phyloP scores from a whole-genome alignment of 805 yeast genomes.

The Myxozyma melibiosi region DNA sequence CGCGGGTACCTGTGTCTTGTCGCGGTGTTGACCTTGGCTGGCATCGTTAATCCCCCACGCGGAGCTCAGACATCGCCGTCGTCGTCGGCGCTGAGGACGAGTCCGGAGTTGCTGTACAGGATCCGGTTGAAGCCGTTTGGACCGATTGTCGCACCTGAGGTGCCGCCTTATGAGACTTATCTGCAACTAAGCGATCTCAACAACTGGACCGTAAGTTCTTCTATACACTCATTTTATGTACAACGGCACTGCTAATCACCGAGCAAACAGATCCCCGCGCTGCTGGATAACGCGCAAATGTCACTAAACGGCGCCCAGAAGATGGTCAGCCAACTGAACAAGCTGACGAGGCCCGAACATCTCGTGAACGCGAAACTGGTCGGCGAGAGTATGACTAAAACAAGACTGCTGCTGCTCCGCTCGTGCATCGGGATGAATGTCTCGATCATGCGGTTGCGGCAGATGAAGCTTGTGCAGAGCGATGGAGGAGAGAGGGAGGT shows the following conservation, averaged over 20 bases:
- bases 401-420: conserved; percentile 1
- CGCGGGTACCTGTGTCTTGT: conserved; percentile 16
- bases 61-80: too few relatives aligned
- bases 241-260: neutral
- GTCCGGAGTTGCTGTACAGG: conserved; percentile 47
- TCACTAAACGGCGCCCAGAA: conserved; percentile 3
- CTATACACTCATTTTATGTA: too few relatives aligned
- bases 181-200: conserved; percentile 2
- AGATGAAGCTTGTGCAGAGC: conserved; percentile 3
- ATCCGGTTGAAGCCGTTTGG: conserved; percentile 79
- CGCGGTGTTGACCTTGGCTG: conserved; percentile 19
- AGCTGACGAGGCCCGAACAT: neutral
- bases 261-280: conserved; percentile 2
- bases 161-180: conserved; percentile 50
- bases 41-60: conserved; percentile 8
- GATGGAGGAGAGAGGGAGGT: neutral
- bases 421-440: conserved; percentile 23
- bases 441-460: conserved; percentile 14
- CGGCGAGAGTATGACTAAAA: neutral
- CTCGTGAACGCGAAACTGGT: conserved; percentile 10
- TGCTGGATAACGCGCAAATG: conserved; percentile 9
- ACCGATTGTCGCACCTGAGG: conserved; percentile 74
- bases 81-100: conserved; percentile 17
- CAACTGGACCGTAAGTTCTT: conserved; percentile 9
- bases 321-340: conserved; percentile 3